Percentiles rank a stretch among this genome's conserved stretches.
These are phyloP conservation scores for Boletus semigastroideus DNA, from an alignment of 1,284 basidiomycete genomes.

Conservation along the genomic window DNA sequence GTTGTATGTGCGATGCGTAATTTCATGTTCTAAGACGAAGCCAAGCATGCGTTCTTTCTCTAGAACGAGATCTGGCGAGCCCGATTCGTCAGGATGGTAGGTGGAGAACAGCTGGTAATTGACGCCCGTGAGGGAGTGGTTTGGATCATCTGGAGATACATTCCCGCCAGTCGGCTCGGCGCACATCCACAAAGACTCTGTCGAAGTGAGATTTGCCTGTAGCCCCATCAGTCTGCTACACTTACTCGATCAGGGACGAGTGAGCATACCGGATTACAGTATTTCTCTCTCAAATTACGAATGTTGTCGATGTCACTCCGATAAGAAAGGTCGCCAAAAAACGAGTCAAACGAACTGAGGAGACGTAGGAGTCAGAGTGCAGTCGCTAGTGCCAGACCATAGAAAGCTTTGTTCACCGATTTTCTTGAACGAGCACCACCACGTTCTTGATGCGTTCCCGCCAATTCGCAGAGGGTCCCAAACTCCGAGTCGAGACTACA, in stretches of 20 bases:
- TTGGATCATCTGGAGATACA: slow-evolving; percentile 28
- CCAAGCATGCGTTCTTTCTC: slow-evolving; percentile 19
- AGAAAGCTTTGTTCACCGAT: slow-evolving; percentile 17
- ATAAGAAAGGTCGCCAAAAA: slow-evolving; percentile 31
- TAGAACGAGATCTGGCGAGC: not conserved
- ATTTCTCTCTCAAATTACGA: slow-evolving; percentile 17
- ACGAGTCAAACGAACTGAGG: slow-evolving; percentile 26
- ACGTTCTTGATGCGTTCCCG: slow-evolving; percentile 26
- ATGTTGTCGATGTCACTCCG: slow-evolving; percentile 25
- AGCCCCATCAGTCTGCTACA: not conserved
- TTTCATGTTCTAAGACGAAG: slow-evolving; percentile 24
- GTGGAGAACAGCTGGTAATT: slow-evolving; percentile 27
- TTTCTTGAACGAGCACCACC: slow-evolving; percentile 29
- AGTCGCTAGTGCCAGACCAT: not conserved
- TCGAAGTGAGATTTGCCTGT: slow-evolving; percentile 15
- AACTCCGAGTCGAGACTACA: not conserved
- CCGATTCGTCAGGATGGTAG: slow-evolving; percentile 23
- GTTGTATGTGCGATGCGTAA: slow-evolving; percentile 18
- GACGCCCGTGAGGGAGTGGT: slow-evolving; percentile 26
- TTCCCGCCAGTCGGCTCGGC: slow-evolving; percentile 20
- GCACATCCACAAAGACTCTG: slow-evolving; percentile 15
- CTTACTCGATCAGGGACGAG: not conserved
- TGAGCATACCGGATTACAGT: slow-evolving; percentile 26
- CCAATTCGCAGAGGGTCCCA: slow-evolving; percentile 17
- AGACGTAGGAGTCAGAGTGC: not conserved